Percentiles rank a stretch among this genome's conserved stretches.
Evolutionary conservation across 164 flowering plant genomes (phyloP).

Genomic region (Protea cynaroides): DNA sequence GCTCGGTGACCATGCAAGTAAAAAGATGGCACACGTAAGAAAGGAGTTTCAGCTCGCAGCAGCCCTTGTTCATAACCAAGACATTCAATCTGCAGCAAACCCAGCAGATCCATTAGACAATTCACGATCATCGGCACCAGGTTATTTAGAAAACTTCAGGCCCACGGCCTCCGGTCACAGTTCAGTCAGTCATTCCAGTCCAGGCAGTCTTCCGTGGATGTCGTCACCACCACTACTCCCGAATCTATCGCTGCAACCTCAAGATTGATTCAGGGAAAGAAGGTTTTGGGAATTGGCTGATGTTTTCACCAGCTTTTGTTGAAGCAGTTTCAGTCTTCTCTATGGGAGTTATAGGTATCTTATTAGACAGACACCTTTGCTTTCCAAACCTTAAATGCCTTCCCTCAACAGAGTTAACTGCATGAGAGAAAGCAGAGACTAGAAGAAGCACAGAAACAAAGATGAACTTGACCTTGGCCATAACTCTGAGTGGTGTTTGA

Average conservation of each 20-base stretch:
- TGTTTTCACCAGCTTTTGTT: not conserved
- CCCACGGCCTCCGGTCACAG: conserved; percentile 47
- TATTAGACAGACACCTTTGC: not conserved
- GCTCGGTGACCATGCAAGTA: not conserved
- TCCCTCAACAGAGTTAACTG: not conserved
- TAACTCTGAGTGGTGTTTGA: too few relatives aligned
- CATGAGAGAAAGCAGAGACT: not conserved
- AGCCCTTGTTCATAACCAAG: not conserved
- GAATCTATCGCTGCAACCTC: too few relatives aligned
- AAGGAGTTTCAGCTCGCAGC: not conserved
- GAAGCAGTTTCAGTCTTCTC: not conserved
- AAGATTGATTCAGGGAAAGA: too few relatives aligned
- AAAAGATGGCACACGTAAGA: not conserved
- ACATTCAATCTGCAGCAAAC: not conserved
- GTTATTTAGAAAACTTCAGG: conserved; percentile 26
- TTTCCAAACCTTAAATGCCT: not conserved
- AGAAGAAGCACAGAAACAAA: not conserved
- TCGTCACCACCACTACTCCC: too few relatives aligned
- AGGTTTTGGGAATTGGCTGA: too few relatives aligned
- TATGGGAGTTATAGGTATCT: not conserved
- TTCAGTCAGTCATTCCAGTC: conserved; percentile 35
- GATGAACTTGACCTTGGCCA: not conserved
- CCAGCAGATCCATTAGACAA: too few relatives aligned
- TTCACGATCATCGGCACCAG: not conserved
- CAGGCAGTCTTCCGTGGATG: too few relatives aligned